Evolutionary conservation across 2,329 filamentous ascomycete species (phyloP), one percentile per base, ranked within the genome.

Genomic region (Fusarium vanettenii): DNA sequence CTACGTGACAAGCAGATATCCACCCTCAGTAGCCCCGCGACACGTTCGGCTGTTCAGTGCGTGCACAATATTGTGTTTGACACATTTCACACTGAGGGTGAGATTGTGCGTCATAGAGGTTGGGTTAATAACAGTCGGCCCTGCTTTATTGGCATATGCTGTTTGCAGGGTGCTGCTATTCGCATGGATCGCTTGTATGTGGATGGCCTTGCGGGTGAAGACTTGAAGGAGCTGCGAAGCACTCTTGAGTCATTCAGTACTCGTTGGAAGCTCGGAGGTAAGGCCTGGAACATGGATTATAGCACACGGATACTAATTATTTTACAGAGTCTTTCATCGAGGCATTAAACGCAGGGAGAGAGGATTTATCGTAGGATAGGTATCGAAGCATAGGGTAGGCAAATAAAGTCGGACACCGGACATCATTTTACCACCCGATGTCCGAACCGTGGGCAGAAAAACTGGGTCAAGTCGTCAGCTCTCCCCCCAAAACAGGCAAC

Each of bases 391-490:
- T 20, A 55, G 60, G 60, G 43, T 63, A 63, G 57, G 11, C 56
- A 20, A 7, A 64, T 9, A 3, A 55, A 11, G 18, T 31, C 41
- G 22, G 61, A n/a, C 8, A 56, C 22, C 43, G 45, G 61, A 56
- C 43, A 37, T 16, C 6, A 29, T 63, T 35, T 60, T 67, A 70
- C 31, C 20, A 4, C 11, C 22, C 72, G 62, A 33, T 11, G 13
- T 14, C 37, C 72, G 35, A 59, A 20, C 20, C 27, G 20, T 60
- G 20, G 56, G 20, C 6, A 16, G 20, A 52, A 50, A 62, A 55
- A 62, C 22, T 6, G 35, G 29, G 14, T 29, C 39, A 25, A 64
- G 35, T 56, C 48, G 48, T 43, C 61, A 64, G 61, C 60, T 31
- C 33, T n/a, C 1, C 4, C 22, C 22, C 45, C 6, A 14, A 39